Conservation (phyloP, 352 stramenopile genomes). For the Thraustochytrium striatum region DNA sequence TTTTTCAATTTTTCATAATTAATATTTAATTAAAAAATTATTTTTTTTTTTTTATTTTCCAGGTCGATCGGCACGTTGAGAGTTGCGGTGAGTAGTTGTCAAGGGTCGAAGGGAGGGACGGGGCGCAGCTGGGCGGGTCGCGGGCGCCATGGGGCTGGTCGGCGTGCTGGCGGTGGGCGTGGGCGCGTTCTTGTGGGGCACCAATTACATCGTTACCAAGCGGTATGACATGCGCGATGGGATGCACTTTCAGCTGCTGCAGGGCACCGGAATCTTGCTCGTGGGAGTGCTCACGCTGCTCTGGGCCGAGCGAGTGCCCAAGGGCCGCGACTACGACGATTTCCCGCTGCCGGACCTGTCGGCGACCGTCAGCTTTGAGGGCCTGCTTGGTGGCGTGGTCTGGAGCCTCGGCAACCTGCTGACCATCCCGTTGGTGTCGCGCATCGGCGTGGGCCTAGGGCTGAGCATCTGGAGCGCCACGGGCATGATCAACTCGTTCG, state of each 20-base stretch:
- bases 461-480: slow-evolving; percentile 34
- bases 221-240: slow-evolving; percentile 43
- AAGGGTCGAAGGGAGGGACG: too few species aligned
- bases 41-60: too few species aligned
- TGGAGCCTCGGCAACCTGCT: slow-evolving; percentile 42
- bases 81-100: too few species aligned
- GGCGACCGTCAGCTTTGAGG: slow-evolving; percentile 21
- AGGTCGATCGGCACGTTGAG: too few species aligned
- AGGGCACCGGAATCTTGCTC: slow-evolving; percentile 21
- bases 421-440: slow-evolving; percentile 33
- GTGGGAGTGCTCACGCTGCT: slow-evolving; percentile 32
- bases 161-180: slow-evolving; percentile 16
- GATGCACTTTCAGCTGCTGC: slow-evolving; percentile 48
- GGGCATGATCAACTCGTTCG: slow-evolving; percentile 13
- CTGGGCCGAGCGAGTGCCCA: neutral
- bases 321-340: slow-evolving; percentile 12
- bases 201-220: slow-evolving; percentile 41
- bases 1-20: too few species aligned
- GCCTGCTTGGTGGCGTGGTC: slow-evolving; percentile 13
- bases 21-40: too few species aligned
- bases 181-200: slow-evolving; percentile 34
- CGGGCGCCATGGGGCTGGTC: neutral
- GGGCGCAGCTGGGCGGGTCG: too few species aligned
- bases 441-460: slow-evolving; percentile 5
- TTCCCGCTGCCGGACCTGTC: slow-evolving; percentile 26